Conservation (phyloP, 805 yeast species). For the Saturnispora sanitii region DNA sequence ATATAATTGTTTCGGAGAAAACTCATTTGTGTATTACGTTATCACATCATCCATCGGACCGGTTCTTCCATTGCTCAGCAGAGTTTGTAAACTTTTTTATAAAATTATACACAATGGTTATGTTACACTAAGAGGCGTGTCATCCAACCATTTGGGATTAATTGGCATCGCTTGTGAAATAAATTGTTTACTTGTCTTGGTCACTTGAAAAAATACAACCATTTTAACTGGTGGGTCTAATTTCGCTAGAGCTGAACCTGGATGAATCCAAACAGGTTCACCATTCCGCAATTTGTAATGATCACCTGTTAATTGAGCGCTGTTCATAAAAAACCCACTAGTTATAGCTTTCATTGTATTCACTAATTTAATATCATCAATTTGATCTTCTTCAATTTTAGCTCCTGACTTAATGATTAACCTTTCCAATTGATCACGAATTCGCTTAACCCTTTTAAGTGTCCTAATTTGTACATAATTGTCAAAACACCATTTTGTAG, state of each 20-base stretch:
- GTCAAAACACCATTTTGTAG: conserved; percentile 77
- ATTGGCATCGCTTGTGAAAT: background rate
- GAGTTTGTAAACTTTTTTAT: too few species aligned
- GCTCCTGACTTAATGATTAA: conserved; percentile 33
- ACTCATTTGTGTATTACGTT: too few species aligned
- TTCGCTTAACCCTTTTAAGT: conserved; percentile 55
- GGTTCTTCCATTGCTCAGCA: too few species aligned
- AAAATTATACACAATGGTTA: too few species aligned
- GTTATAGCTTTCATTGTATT: background rate
- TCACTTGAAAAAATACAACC: background rate
- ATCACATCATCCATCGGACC: background rate
- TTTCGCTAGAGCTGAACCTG: background rate
- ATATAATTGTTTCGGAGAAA: too few species aligned
- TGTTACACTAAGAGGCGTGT: conserved; percentile 5
- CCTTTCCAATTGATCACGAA: conserved; percentile 56
- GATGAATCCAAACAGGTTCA: background rate
- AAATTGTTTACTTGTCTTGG: background rate
- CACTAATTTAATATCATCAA: background rate
- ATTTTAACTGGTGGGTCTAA: background rate
- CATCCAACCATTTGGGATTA: background rate
- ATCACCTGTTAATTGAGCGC: conserved; percentile 28
- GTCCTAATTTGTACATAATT: conserved; percentile 72
- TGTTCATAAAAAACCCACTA: conserved; percentile 25
- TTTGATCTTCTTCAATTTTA: background rate
- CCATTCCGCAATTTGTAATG: background rate